These are phyloP conservation scores for Saturnispora galanensis DNA, from an alignment of 805 yeast genomes.

Conservation along the genomic window DNA sequence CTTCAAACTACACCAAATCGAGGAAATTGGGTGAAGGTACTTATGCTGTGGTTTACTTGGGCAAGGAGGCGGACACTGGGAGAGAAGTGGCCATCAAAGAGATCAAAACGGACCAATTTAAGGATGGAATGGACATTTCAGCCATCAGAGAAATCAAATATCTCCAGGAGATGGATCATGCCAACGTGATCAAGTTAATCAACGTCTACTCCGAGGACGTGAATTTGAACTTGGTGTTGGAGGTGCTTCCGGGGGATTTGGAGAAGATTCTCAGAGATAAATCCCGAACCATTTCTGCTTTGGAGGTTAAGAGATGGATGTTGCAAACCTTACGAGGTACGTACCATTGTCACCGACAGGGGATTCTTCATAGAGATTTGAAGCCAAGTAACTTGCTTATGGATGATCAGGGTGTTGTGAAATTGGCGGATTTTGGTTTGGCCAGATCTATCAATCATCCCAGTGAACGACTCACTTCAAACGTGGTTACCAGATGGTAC, in stretches of 20 bases:
- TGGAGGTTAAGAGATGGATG: slow-evolving; percentile 89
- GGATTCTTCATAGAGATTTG: slow-evolving; percentile 82
- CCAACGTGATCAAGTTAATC: slow-evolving; percentile 74
- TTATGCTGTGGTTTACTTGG: slow-evolving; percentile 90
- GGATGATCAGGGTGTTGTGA: slow-evolving; percentile 79
- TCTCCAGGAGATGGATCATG: slow-evolving; percentile 68
- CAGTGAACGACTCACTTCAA: slow-evolving; percentile 71
- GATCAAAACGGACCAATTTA: slow-evolving; percentile 87
- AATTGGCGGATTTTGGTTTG: slow-evolving; percentile 95
- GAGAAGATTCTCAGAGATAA: slow-evolving; percentile 83
- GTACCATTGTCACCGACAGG: slow-evolving; percentile 90
- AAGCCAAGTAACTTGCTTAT: slow-evolving; percentile 86
- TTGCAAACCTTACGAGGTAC: slow-evolving; percentile 91
- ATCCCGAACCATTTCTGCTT: slow-evolving; percentile 63
- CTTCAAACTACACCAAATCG: slow-evolving; percentile 36
- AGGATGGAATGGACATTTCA: slow-evolving; percentile 96
- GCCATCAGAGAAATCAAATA: slow-evolving; percentile 91
- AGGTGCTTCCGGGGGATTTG: slow-evolving; percentile 84
- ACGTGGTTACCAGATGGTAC: slow-evolving; percentile 97
- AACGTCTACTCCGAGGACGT: slow-evolving; percentile 67
- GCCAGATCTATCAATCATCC: slow-evolving; percentile 80
- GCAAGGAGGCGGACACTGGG: slow-evolving; percentile 46
- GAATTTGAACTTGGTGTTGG: slow-evolving; percentile 78
- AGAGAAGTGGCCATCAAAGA: slow-evolving; percentile 84
- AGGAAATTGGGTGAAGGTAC: slow-evolving; percentile 98